Evolutionary conservation across 2,329 filamentous ascomycete genomes (phyloP).

Genomic region (Rhynchosporium secalis): DNA sequence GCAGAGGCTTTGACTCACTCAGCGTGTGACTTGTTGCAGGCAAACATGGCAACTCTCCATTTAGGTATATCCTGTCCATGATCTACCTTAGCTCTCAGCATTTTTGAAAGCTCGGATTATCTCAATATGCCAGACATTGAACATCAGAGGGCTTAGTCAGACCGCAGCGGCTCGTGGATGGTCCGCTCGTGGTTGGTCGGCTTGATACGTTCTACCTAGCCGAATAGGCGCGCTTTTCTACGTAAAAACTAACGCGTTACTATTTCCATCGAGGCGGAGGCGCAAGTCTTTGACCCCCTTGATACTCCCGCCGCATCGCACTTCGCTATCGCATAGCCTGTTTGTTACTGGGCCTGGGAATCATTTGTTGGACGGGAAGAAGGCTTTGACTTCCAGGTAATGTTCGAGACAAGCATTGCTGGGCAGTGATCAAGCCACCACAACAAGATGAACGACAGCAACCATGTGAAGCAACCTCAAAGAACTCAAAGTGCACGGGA

Average conservation of each 20-base stretch:
- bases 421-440: slow-evolving; percentile 13
- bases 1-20: not conserved
- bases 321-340: slow-evolving; percentile 10
- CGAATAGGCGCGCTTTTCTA: slow-evolving; percentile 10
- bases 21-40: not conserved
- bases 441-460: slow-evolving; percentile 14
- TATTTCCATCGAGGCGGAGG: slow-evolving; percentile 12
- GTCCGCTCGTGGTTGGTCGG: slow-evolving; percentile 1
- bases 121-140: not conserved
- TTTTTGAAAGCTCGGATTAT: no score
- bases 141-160: not conserved
- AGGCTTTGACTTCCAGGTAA: slow-evolving; percentile 6
- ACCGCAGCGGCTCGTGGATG: not conserved
- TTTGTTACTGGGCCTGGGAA: not conserved
- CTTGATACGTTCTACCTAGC: slow-evolving; percentile 6
- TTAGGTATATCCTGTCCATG: not conserved
- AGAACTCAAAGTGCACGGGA: slow-evolving; percentile 10
- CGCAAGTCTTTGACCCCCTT: slow-evolving; percentile 12
- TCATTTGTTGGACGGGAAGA: not conserved
- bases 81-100: not conserved
- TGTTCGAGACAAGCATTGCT: slow-evolving; percentile 11
- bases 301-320: slow-evolving; percentile 14
- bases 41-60: not conserved
- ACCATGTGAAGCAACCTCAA: not conserved
- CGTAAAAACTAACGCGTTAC: slow-evolving; percentile 6